A percentile compares a stretch with the other conserved stretches of the same genome.
These are phyloP conservation scores for Nothophoma quercina DNA, from an alignment of 2,329 filamentous ascomycete genomes.

Conservation along the genomic window DNA sequence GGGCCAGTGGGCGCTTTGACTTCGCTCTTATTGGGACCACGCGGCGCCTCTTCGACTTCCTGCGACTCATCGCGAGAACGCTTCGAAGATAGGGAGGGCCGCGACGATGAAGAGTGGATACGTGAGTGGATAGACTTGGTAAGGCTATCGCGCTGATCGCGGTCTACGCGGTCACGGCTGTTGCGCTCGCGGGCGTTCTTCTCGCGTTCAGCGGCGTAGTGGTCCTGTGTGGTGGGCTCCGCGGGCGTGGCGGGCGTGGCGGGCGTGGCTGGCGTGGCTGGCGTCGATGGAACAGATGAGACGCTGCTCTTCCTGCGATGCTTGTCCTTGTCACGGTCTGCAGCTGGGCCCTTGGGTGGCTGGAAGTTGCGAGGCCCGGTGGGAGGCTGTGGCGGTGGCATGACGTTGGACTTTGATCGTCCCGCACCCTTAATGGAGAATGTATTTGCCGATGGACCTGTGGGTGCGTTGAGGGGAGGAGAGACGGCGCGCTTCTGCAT, in stretches of 20 bases:
- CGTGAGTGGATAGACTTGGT: slow-evolving; percentile 30
- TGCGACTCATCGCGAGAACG: slow-evolving; percentile 40
- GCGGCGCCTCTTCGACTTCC: slow-evolving; percentile 4
- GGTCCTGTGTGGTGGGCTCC: slow-evolving; percentile 52
- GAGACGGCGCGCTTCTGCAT: slow-evolving; percentile 41
- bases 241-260: slow-evolving; percentile 28
- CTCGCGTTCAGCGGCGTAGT: slow-evolving; percentile 75
- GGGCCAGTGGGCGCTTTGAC: slow-evolving; percentile 39
- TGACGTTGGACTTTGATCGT: slow-evolving; percentile 30
- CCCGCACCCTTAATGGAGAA: slow-evolving; percentile 54
- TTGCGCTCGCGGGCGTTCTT: slow-evolving; percentile 44
- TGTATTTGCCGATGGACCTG: slow-evolving; percentile 51
- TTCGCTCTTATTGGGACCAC: slow-evolving; percentile 17
- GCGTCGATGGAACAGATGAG: slow-evolving; percentile 17
- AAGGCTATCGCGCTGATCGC: slow-evolving; percentile 18
- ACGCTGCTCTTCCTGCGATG: slow-evolving; percentile 31
- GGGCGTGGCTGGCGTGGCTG: slow-evolving; percentile 27
- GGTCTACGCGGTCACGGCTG: slow-evolving; percentile 36
- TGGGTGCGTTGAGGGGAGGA: slow-evolving; percentile 45
- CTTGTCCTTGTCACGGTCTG: slow-evolving; percentile 38
- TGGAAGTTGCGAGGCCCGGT: slow-evolving; percentile 46
- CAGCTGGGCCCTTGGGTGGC: slow-evolving; percentile 48
- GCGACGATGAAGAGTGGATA: slow-evolving; percentile 29
- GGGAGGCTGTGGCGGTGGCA: slow-evolving; percentile 47
- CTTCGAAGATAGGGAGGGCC: slow-evolving; percentile 32